phyloP scores from a whole-genome alignment of 2,329 filamentous ascomycete genomes.

The Aspergillus sojae region DNA sequence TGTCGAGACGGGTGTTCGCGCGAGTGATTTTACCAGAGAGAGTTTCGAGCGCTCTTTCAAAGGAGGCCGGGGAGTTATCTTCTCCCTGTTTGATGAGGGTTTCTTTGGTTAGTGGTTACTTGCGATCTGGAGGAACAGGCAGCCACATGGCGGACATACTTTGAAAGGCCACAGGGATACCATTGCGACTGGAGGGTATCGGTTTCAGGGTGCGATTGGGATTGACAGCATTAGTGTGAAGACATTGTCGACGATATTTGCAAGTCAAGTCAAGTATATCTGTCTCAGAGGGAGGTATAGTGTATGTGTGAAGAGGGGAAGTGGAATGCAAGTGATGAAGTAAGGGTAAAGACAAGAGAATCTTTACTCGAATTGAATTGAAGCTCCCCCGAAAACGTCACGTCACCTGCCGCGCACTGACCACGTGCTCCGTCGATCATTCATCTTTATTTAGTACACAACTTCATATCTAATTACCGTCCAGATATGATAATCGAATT shows the following conservation, averaged over 20 bases:
- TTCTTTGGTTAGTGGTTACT: neutral
- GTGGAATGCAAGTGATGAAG: neutral
- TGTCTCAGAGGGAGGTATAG: neutral
- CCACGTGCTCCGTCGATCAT: constrained; percentile 6
- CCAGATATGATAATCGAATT: neutral
- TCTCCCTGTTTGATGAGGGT: constrained; percentile 59
- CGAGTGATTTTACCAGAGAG: constrained; percentile 81
- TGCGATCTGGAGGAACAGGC: neutral
- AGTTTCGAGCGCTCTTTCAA: constrained; percentile 85
- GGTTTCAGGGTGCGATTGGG: neutral
- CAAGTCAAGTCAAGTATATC: neutral
- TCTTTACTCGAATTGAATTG: neutral
- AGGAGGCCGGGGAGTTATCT: constrained; percentile 81
- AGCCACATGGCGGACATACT: constrained; percentile 51
- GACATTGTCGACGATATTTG: neutral
- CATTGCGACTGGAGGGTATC: constrained; percentile 53
- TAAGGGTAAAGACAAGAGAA: constrained; percentile 7
- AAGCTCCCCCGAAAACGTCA: neutral
- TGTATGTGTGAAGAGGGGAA: neutral
- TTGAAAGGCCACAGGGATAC: constrained; percentile 86
- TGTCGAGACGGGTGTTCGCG: constrained; percentile 73
- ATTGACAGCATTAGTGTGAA: neutral
- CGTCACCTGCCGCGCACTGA: constrained; percentile 2
- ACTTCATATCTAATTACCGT: neutral
- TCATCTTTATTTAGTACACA: neutral